Evolutionary conservation across 768 basidiomycete species (phyloP).

Genomic region (Candolleomyces efflorescens): DNA sequence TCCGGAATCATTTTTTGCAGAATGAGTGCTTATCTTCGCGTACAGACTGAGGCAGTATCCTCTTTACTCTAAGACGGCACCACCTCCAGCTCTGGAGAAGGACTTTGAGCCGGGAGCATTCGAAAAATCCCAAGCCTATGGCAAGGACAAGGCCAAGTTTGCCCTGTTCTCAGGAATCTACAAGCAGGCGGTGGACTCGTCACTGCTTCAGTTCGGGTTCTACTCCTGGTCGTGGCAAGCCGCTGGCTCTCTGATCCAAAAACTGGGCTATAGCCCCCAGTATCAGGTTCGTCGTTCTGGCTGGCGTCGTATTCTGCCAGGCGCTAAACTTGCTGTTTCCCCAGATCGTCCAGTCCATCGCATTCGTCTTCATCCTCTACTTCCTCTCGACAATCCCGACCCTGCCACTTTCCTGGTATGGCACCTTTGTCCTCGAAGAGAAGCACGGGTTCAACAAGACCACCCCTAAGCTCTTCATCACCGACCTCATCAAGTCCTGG

Average conservation of each 20-base stretch:
- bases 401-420: conserved; percentile 76
- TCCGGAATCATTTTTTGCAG: neutral
- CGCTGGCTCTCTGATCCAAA: conserved; percentile 46
- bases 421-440: conserved; percentile 92
- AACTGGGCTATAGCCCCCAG: conserved; percentile 63
- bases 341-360: conserved; percentile 82
- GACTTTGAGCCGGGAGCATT: conserved; percentile 73
- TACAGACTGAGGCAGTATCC: conserved; percentile 77
- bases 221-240: conserved; percentile 80
- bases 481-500: conserved; percentile 82
- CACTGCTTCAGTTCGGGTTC: conserved; percentile 68
- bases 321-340: neutral
- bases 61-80: conserved; percentile 70
- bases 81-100: conserved; percentile 62
- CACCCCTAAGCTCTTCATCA: conserved; percentile 67
- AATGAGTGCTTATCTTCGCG: conserved; percentile 3
- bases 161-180: conserved; percentile 69
- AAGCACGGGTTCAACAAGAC: conserved; percentile 98
- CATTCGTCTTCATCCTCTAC: conserved; percentile 66
- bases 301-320: neutral
- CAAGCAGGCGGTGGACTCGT: conserved; percentile 67
- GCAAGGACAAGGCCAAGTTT: conserved; percentile 85
- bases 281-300: conserved; percentile 59
- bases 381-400: conserved; percentile 62
- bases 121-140: conserved; percentile 88